Base-by-base conservation (phyloP, 1,284 basidiomycete species). In the Apiotrichum siamense region DNA sequence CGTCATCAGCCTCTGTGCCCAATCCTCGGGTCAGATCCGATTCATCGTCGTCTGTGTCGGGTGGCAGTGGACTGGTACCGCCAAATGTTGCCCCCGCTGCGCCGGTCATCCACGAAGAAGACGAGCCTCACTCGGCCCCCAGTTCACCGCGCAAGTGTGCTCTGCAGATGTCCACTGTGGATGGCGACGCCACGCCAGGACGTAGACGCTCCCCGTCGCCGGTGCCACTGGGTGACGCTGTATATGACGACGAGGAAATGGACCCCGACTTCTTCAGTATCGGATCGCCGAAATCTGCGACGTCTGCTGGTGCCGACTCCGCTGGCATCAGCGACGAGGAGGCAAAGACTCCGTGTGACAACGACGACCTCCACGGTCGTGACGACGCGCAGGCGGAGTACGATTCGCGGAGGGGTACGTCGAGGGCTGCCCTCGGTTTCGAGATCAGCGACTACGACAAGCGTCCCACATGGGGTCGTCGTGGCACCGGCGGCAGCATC, bases 121-220 rank as follows among this genome's bases (percentile, higher is more conserved):
- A 55, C 21, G 54, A 55, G 41, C 27, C 43, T 36, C 27, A 44
- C 37, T 21, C 41, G 6, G 46, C 31, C 12, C 35, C 33, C 13
- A 32, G 18, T 15, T 32, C 21, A 18, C 38, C 25, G 11, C 24
- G 27, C 36, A 15, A 15, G 23, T 35, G 49, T 31, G 38, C 44
- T 13, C 49, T 25, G 15, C 45, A 40, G 24, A 0, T 32, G n/a
- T 18, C 46, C 13, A 15, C 23, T 26, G 17, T 25, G 10, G 42
- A 44, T 15, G 55, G 52, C 10, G 55, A 57, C 35, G 45, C 45
- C 43, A 57, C 52, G 9, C 55, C 55, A 2, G 52, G 55, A n/a
- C 42, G 49, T 6, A 26, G 51, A 15, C 48, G 51, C 31, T 51
- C 51, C 20, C 52, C 52, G 0, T 49, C 49, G 7, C 55, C 52